Conservation (phyloP, 768 basidiomycete genomes). For the Hebeloma cylindrosporum region DNA sequence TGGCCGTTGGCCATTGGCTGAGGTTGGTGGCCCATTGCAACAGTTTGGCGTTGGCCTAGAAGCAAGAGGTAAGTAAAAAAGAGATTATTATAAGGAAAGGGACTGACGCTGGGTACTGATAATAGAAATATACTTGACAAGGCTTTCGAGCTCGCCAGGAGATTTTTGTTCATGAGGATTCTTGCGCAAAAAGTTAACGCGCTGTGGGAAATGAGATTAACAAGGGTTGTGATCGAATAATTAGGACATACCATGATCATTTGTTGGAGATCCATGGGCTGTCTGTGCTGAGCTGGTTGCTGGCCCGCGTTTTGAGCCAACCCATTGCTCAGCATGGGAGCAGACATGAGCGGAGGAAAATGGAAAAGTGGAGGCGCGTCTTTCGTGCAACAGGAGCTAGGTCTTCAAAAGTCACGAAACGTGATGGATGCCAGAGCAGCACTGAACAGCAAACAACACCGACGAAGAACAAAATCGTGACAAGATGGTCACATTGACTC, state of each 20-base stretch:
- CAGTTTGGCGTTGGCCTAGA: constrained; percentile 29
- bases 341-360: constrained; percentile 31
- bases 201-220: constrained; percentile 31
- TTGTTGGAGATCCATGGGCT: constrained; percentile 40
- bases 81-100: constrained; percentile 6
- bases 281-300: constrained; percentile 34
- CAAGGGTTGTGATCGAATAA: constrained; percentile 5
- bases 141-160: constrained; percentile 45
- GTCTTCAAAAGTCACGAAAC: constrained; percentile 31
- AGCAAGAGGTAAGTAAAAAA: constrained; percentile 6
- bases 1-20: constrained; percentile 52
- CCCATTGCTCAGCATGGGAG: constrained; percentile 42
- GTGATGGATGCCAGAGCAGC: constrained; percentile 34
- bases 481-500: constrained; percentile 18
- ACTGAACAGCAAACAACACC: constrained; percentile 25
- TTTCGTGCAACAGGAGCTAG: constrained; percentile 14
- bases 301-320: constrained; percentile 33
- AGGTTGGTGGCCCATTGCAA: constrained; percentile 32
- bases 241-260: constrained; percentile 40
- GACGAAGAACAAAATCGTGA: constrained; percentile 10
- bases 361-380: neutral
- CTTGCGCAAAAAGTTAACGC: constrained; percentile 48
- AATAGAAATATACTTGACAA: constrained; percentile 49
- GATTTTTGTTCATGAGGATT: constrained; percentile 50
- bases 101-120: constrained; percentile 38